Conservation (phyloP, 2,329 filamentous ascomycete species). For the Lachnellula occidentalis region DNA sequence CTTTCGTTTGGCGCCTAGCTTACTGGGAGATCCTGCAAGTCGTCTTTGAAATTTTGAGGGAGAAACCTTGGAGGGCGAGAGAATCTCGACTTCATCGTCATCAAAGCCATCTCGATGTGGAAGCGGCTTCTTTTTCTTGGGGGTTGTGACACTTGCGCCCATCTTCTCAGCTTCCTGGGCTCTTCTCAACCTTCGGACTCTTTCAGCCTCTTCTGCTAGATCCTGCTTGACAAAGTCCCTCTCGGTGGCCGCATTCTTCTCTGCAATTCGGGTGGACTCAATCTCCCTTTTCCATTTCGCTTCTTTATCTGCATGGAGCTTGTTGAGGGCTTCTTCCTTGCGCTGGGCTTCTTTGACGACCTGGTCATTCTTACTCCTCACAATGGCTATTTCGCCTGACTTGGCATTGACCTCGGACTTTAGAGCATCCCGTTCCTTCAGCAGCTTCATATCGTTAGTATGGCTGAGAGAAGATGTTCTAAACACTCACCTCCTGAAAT, state of each 20-base stretch:
- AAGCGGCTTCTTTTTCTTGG: constrained; percentile 55
- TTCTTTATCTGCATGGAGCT: constrained; percentile 57
- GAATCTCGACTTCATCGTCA: constrained; percentile 42
- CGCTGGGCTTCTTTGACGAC: constrained; percentile 56
- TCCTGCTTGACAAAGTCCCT: constrained; percentile 70
- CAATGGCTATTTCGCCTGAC: constrained; percentile 66
- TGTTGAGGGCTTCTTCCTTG: constrained; percentile 55
- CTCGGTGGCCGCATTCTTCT: constrained; percentile 61
- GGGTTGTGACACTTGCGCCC: constrained; percentile 43
- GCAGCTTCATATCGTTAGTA: constrained; percentile 21
- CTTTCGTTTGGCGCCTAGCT: constrained; percentile 59
- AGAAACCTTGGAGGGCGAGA: constrained; percentile 44
- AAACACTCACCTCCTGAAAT: constrained; percentile 23
- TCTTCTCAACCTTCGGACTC: constrained; percentile 35
- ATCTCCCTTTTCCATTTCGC: constrained; percentile 58
- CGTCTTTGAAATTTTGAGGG: constrained; percentile 38
- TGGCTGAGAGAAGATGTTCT: neutral
- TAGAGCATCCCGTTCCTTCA: constrained; percentile 50
- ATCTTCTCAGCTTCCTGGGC: constrained; percentile 40
- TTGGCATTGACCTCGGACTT: constrained; percentile 56
- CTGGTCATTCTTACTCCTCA: constrained; percentile 65
- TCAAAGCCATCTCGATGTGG: constrained; percentile 72
- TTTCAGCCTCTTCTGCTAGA: constrained; percentile 52
- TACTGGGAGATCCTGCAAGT: constrained; percentile 52
- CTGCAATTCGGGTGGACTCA: constrained; percentile 59